Conservation (phyloP, 169 alveolate species). For the Blepharisma undulans region DNA sequence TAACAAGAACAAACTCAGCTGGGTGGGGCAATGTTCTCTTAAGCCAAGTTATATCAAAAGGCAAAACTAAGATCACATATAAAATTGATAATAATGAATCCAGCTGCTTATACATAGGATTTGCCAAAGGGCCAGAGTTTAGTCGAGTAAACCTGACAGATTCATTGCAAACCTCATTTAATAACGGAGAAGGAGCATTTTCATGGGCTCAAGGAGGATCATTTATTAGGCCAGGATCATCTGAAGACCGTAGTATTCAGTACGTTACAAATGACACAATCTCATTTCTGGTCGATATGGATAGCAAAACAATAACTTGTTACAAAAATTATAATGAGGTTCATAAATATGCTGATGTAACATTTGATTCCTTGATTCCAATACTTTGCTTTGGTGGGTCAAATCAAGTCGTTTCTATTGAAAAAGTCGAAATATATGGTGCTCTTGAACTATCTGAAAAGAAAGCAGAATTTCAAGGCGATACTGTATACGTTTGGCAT, state of each 20-base stretch:
- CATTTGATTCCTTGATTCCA: neutral
- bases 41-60: neutral
- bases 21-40: conserved; percentile 38
- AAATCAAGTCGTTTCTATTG: neutral
- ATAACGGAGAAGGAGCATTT: neutral
- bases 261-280: neutral
- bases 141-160: neutral
- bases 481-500: neutral
- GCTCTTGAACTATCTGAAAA: neutral
- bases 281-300: neutral
- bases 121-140: neutral
- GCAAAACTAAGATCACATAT: conserved; percentile 8
- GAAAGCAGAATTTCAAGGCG: neutral
- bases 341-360: neutral
- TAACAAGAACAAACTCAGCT: conserved; percentile 33
- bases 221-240: neutral
- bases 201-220: neutral
- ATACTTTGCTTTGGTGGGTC: neutral
- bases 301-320: neutral
- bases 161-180: neutral
- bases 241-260: neutral
- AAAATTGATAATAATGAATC: neutral
- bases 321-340: neutral
- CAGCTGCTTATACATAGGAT: neutral
- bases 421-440: neutral